Evolutionary conservation across 169 alveolate species (phyloP).

Genomic region (Besnoitia besnoiti): DNA sequence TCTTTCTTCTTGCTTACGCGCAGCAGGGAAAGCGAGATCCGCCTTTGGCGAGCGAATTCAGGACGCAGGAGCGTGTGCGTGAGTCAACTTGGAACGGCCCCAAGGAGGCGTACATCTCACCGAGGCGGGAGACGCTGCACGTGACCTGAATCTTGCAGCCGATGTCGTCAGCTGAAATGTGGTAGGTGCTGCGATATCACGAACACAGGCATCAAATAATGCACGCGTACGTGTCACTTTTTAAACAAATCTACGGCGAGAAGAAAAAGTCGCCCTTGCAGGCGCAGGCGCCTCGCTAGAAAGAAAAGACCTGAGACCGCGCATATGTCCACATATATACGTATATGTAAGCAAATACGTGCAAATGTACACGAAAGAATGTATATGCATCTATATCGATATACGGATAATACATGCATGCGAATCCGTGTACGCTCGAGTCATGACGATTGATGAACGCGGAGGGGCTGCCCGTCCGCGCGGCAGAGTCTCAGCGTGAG

Average conservation of each 20-base stretch:
- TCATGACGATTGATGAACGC: too few relatives aligned
- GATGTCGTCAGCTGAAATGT: constrained; percentile 5
- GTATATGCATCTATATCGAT: not conserved
- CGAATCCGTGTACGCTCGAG: not conserved
- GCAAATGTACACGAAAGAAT: not conserved
- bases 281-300: not conserved
- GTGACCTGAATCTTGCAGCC: constrained; percentile 27
- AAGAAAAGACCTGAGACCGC: not conserved
- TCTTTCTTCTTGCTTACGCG: too few relatives aligned
- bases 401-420: not conserved
- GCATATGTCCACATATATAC: not conserved
- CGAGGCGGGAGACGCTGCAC: not conserved
- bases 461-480: too few relatives aligned
- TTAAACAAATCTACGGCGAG: not conserved
- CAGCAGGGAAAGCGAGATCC: constrained; percentile 21
- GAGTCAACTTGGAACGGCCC: constrained; percentile 33
- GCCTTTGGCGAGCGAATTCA: not conserved
- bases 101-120: constrained; percentile 16
- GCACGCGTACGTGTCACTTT: not conserved
- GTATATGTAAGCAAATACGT: too few relatives aligned
- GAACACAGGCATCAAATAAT: not conserved
- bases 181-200: not conserved
- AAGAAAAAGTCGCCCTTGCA: not conserved
- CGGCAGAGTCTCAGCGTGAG: too few relatives aligned
- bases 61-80: not conserved